phyloP scores from a whole-genome alignment of 192 early-diverging fungal species.

The Coemansia sp. region DNA sequence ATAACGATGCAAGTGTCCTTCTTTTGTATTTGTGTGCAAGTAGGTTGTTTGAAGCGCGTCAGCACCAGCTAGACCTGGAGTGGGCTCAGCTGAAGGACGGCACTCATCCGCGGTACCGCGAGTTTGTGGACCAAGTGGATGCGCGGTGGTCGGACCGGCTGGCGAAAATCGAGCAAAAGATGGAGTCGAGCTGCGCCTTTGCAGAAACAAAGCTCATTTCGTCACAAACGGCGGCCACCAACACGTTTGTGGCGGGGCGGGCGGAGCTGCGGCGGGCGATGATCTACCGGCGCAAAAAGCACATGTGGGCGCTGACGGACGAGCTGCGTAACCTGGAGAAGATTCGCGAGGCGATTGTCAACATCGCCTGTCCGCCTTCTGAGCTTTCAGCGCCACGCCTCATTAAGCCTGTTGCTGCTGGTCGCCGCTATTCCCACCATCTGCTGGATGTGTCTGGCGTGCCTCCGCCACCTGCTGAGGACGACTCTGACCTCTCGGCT shows the following conservation, averaged over 20 bases:
- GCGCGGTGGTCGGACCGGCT: slow-evolving; percentile 46
- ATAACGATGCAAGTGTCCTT: background rate
- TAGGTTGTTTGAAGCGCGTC: slow-evolving; percentile 48
- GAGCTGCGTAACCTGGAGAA: slow-evolving; percentile 38
- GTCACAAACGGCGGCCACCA: slow-evolving; percentile 10
- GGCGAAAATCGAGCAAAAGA: slow-evolving; percentile 30
- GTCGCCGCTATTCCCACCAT: slow-evolving; percentile 25
- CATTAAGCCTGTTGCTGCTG: background rate
- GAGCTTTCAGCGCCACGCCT: background rate
- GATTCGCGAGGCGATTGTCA: slow-evolving; percentile 30
- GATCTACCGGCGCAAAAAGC: slow-evolving; percentile 31
- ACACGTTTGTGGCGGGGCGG: slow-evolving; percentile 21
- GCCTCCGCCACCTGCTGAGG: slow-evolving; percentile 21
- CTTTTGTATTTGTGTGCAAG: too few species aligned
- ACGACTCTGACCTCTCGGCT: slow-evolving; percentile 34
- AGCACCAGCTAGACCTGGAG: slow-evolving; percentile 45
- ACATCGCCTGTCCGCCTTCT: slow-evolving; percentile 31
- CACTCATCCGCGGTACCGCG: slow-evolving; percentile 46
- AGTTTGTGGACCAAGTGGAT: slow-evolving; percentile 35
- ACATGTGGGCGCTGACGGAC: slow-evolving; percentile 45
- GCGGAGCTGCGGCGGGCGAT: slow-evolving; percentile 38
- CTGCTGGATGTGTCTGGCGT: slow-evolving; percentile 31
- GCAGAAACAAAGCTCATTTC: slow-evolving; percentile 22
- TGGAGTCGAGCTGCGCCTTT: slow-evolving; percentile 19
- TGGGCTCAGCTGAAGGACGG: slow-evolving; percentile 42